Conservation (phyloP, 106 monocot genomes). For the Phalaenopsis aphrodite region DNA sequence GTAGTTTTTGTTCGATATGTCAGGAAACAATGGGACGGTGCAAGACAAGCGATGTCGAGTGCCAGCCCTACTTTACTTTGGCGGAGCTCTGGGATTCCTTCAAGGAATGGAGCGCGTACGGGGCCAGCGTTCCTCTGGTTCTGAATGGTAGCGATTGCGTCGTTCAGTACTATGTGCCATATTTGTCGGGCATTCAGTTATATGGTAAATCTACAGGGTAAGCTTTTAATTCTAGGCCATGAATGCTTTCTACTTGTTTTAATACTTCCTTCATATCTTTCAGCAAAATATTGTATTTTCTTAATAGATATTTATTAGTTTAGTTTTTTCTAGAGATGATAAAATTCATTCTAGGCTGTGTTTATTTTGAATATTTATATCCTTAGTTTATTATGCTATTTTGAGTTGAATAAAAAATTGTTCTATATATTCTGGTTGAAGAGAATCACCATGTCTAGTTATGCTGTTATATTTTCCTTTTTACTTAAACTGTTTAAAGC, state of each 20-base stretch:
- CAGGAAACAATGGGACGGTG: conserved; percentile 45
- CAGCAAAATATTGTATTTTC: neutral
- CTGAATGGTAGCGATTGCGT: conserved; percentile 44
- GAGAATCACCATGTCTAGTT: neutral
- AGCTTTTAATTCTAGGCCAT: conserved; percentile 19
- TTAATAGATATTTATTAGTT: neutral
- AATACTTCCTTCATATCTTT: neutral
- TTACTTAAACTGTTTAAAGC: neutral
- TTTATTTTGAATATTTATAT: neutral
- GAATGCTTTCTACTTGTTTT: neutral
- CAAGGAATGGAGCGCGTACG: conserved; percentile 67
- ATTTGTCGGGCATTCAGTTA: conserved; percentile 68
- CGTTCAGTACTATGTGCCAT: conserved; percentile 76
- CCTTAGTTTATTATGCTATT: neutral
- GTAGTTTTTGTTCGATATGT: neutral
- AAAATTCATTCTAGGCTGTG: neutral
- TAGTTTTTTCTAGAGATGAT: neutral
- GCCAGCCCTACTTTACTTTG: conserved; percentile 39
- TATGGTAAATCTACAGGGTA: conserved; percentile 27
- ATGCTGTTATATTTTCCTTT: neutral
- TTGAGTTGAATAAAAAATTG: neutral
- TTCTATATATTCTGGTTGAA: neutral
- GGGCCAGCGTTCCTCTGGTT: conserved; percentile 60
- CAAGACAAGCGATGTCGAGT: conserved; percentile 31
- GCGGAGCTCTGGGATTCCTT: conserved; percentile 66